These are phyloP conservation scores for Saccharomycodes ludwigii DNA, from an alignment of 805 yeast genomes.

Conservation along the genomic window DNA sequence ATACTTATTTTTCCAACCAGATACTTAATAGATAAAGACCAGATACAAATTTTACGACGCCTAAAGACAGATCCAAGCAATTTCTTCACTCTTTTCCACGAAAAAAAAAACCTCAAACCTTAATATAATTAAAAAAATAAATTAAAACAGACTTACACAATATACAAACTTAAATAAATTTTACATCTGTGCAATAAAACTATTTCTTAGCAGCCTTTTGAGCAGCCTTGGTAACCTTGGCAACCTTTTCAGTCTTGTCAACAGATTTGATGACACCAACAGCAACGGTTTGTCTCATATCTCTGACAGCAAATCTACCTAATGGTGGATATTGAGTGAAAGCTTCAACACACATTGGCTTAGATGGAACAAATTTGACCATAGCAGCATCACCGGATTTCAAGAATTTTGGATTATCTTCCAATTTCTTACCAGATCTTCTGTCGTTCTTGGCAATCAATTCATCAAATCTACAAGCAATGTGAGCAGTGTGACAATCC, in stretches of 20 bases:
- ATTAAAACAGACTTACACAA: too few relatives aligned
- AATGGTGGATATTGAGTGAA: constrained; percentile 92
- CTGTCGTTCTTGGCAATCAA: constrained; percentile 79
- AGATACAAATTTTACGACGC: too few relatives aligned
- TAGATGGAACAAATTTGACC: constrained; percentile 77
- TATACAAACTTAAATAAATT: too few relatives aligned
- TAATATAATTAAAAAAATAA: too few relatives aligned
- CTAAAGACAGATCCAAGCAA: too few relatives aligned
- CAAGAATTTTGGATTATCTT: constrained; percentile 84
- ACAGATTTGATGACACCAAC: constrained; percentile 98
- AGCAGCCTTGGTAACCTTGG: constrained; percentile 97
- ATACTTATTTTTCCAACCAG: too few relatives aligned
- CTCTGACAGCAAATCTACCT: constrained; percentile 98
- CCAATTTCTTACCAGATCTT: constrained; percentile 84
- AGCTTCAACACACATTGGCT: constrained; percentile 92
- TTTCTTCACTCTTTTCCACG: too few relatives aligned
- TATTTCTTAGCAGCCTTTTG: too few relatives aligned
- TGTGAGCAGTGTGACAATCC: constrained; percentile 89
- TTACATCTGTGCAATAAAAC: too few relatives aligned
- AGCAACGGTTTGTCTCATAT: constrained; percentile 99
- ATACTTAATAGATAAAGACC: too few relatives aligned
- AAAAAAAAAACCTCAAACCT: too few relatives aligned
- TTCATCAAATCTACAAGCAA: constrained; percentile 78
- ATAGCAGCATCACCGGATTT: constrained; percentile 96
- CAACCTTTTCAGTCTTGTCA: constrained; percentile 74